A percentile compares a stretch with the other conserved stretches of the same genome.
Evolutionary conservation across 2,329 filamentous ascomycete genomes (phyloP).

Genomic region (Aspergillus pseudonomiae): DNA sequence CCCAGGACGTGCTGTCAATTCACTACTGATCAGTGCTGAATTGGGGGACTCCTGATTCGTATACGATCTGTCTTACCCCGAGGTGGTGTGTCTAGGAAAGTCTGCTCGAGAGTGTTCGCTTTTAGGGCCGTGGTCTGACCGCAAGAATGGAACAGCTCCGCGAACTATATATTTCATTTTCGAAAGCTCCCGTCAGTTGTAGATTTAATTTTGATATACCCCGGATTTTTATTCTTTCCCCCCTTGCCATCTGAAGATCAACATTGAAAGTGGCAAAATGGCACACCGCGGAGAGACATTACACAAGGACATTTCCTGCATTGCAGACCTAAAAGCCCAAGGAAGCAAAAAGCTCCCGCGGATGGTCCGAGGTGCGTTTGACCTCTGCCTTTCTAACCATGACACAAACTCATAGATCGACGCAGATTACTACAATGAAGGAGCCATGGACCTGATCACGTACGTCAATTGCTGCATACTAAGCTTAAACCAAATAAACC

Average conservation of each 20-base stretch:
- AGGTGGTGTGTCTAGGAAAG: too few relatives aligned
- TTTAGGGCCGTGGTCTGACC: not conserved
- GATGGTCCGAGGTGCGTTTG: slow-evolving; percentile 40
- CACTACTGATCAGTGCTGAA: not conserved
- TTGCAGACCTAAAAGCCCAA: slow-evolving; percentile 45
- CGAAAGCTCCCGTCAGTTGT: not conserved
- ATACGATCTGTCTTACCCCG: too few relatives aligned
- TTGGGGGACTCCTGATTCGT: not conserved
- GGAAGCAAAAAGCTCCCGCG: slow-evolving; percentile 44
- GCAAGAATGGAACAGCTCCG: not conserved
- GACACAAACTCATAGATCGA: not conserved
- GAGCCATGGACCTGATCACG: slow-evolving; percentile 59
- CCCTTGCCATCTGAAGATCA: not conserved
- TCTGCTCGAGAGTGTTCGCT: too few relatives aligned
- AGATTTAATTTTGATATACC: not conserved
- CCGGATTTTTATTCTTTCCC: not conserved
- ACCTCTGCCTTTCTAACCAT: not conserved
- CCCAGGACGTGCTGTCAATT: not conserved
- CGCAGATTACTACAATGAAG: slow-evolving; percentile 61
- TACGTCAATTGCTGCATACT: slow-evolving; percentile 17
- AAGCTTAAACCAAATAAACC: not conserved
- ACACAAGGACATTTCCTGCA: slow-evolving; percentile 34
- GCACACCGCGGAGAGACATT: slow-evolving; percentile 35
- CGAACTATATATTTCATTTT: not conserved
- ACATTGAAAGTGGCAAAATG: slow-evolving; percentile 22